Conservation (phyloP, 2,329 filamentous ascomycete species). For the Neonectria magnoliae region DNA sequence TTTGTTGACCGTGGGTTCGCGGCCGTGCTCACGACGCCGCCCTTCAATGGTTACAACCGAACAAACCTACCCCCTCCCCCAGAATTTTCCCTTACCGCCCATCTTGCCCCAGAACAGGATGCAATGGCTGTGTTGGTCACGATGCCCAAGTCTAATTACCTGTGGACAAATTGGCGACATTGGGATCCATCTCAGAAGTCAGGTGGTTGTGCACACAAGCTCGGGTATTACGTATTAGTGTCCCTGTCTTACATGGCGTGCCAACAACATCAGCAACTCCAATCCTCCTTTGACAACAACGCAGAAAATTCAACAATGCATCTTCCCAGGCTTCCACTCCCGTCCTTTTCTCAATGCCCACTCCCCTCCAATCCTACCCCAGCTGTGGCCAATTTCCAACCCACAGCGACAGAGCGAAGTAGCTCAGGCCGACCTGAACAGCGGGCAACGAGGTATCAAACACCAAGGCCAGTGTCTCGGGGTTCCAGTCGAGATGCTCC, state of each 20-base stretch:
- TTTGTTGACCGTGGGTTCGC: not conserved
- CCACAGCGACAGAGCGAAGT: slow-evolving; percentile 3
- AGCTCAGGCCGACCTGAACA: slow-evolving; percentile 2
- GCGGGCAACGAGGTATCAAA: slow-evolving; percentile 1
- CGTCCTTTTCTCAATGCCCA: not conserved
- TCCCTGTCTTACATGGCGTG: slow-evolving; percentile 19
- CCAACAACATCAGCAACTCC: not conserved
- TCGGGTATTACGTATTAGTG: slow-evolving; percentile 43
- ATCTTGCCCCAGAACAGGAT: slow-evolving; percentile 9
- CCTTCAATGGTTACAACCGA: slow-evolving; percentile 1
- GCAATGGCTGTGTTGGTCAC: slow-evolving; percentile 35
- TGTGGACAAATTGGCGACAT: slow-evolving; percentile 30
- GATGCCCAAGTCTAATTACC: slow-evolving; percentile 43
- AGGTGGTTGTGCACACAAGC: slow-evolving; percentile 35
- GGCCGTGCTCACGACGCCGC: slow-evolving; percentile 3
- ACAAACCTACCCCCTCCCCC: not conserved
- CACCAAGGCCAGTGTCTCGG: not conserved
- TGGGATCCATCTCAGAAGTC: slow-evolving; percentile 38
- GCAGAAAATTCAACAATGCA: slow-evolving; percentile 14
- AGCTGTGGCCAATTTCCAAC: not conserved
- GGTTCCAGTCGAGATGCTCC: not conserved
- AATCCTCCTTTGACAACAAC: not conserved
- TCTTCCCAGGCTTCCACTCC: not conserved
- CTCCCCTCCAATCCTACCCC: not conserved
- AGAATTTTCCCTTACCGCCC: slow-evolving; percentile 4